Evolutionary conservation across 768 basidiomycete genomes (phyloP), one percentile per base, ranked within the genome.

Genomic region (Boletus speciosus): DNA sequence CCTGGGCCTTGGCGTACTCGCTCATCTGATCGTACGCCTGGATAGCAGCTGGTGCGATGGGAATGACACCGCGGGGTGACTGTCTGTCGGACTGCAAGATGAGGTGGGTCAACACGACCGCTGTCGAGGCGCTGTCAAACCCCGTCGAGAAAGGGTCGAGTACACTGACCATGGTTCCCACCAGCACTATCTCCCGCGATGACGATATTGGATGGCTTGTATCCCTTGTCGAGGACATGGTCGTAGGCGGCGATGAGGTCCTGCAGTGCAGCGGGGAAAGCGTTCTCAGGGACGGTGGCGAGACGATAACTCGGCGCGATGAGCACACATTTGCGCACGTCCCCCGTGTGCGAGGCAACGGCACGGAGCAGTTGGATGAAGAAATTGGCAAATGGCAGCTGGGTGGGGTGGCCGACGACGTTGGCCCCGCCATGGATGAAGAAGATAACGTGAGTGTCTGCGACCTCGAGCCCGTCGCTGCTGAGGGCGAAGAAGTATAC

Each of bases 1-100:
- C 25, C 4, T 39, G 41, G 16, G 45, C 35, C 52, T 46, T 44
- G 43, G 51, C 45, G 2, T 50, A 14, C 7, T 56, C 56, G 38
- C 48, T 51, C 14, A 27, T 1, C n/a, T 0, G 1, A 9, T 58
- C 48, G 1, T 5, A 15, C 2, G 61, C 66, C 7, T 23, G 54
- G 6, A 47, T 44, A 6, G 50, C 16, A 4, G 0, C 6, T 0
- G 88, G 87, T 0, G 84, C 73, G 32, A 88, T 74, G 19, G 85
- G 70, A 25, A 81, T 71, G 57, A 90, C 69, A 56, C 86, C 82
- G 0, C 70, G 65, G 40, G 82, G 81, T 35, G 85, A 71, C 4
- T 72, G 71, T 41, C 71, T 41, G 64, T 16, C 81, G 23, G 83
- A 82, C 70, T 88, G 85, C 55, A 76, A 72, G 38, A 81, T 66